Evolutionary conservation across 192 early-diverging fungal species (phyloP), one percentile per base, ranked within the genome.

Genomic region (Coemansia sp.): DNA sequence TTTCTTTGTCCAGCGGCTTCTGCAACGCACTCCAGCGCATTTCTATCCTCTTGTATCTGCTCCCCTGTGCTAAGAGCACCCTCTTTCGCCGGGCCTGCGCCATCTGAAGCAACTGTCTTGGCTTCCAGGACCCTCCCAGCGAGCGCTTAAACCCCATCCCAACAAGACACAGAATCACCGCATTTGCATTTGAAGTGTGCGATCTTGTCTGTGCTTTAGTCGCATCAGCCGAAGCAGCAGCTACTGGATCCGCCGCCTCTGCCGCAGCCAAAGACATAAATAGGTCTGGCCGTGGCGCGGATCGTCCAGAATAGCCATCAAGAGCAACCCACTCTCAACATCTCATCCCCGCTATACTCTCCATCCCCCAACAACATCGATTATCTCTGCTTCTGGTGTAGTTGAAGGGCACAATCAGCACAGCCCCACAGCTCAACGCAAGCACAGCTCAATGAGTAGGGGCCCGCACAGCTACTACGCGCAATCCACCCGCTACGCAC

Each of bases 1-100:
- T 44, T 33, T 18, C 39, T 30, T 30, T 64, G n/a, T 51, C 24
- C 68, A 53, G 60, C 62, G 15, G 44, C 30, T 63, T 33, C 51
- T 48, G 36, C 38, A 33, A 39, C 62, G 16, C 63, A 26, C 26
- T 24, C 20, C 39, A 48, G 18, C 16, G 35, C 43, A 36, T 43
- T 52, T 65, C 52, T 55, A 35, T 36, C 24, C 14, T 45, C n/a
- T 44, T 62, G 39, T 43, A 49, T 49, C 46, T 21, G n/a, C 46
- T 20, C 8, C 46, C 11, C 8, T 26, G 39, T 14, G 12, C 39
- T 14, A 41, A 41, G 6, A 41, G 39, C 39, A 1, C 9, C 21
- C 51, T 4, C 51, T 4, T 53, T 21, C 4, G 3, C 9, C 24
- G 5, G 6, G 1, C 24, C 51, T 53, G 5, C 51, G 11, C 11